Evolutionary conservation across 2,329 filamentous ascomycete species (phyloP), one percentile per base, ranked within the genome.

Genomic region (Beauveria brongniartii): DNA sequence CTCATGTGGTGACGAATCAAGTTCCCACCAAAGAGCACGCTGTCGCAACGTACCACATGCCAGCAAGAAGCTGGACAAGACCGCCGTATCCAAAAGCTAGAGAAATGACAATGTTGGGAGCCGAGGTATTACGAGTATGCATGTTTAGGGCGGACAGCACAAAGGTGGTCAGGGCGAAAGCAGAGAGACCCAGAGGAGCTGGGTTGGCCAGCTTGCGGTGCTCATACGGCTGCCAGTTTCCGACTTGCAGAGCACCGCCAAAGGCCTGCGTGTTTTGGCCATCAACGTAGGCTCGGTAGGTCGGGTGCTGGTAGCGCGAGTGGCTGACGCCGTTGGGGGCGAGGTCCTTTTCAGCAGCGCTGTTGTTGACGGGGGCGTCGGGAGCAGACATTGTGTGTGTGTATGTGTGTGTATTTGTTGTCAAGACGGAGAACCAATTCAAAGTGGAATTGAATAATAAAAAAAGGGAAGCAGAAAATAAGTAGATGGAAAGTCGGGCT

Each of bases 101-200:
- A 14, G 84, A 82, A 10, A 92, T 79, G 50, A 88, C 85, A 60
- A 93, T 82, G 70, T 85, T 88, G 52, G 88, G 86, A 3, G 71
- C 72, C 1, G 74, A 73, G 60, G 92, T 77, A 61, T 79, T 80
- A 14, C 85, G 82, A 3, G 86, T 77, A 58, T 83, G 78, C 73
- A 91, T 79, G 77, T 93, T 93, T 75, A 93, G 80, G 67, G 82
- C 78, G 34, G 87, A 90, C 54, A 93, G 82, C 43, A 93, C 84
- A 72, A 93, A 93, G 14, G 90, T 93, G 59, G 90, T 93, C 70
- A 93, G 79, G 64, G 90, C 90, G 78, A 93, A 93, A 71, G 88
- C 90, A 64, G 79, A 83, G 54, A 93, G 83, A 65, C 90, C 90
- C 44, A 92, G 80, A 34, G 89, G 90, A 58, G 87, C 89, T 5